Evolutionary conservation across 495 filamentous ascomycete genomes (phyloP).

Genomic region (Hyaloscypha bicolor): DNA sequence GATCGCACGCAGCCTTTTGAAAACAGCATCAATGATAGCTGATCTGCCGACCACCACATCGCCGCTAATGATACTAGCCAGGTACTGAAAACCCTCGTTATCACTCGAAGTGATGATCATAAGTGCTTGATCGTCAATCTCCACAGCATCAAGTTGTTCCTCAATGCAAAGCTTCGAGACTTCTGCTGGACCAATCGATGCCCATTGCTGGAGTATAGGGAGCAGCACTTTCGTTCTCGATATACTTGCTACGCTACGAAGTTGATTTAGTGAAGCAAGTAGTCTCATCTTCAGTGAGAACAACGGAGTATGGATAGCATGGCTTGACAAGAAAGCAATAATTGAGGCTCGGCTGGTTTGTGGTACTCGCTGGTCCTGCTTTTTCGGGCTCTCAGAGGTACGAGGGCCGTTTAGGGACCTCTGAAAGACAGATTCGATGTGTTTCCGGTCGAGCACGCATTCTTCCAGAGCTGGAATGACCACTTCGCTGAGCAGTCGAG

Average conservation of each 20-base stretch:
- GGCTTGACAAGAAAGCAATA: slow-evolving; percentile 72
- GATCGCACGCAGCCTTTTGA: slow-evolving; percentile 63
- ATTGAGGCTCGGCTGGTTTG: slow-evolving; percentile 64
- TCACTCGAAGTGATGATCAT: slow-evolving; percentile 67
- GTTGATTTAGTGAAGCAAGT: slow-evolving; percentile 67
- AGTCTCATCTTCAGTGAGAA: slow-evolving; percentile 68
- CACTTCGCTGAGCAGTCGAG: slow-evolving; percentile 62
- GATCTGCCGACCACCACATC: slow-evolving; percentile 44
- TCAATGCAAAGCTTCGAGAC: slow-evolving; percentile 38
- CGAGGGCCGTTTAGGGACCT: slow-evolving; percentile 53
- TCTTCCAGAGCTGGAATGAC: slow-evolving; percentile 78
- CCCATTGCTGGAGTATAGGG: slow-evolving; percentile 70
- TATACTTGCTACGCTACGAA: slow-evolving; percentile 66
- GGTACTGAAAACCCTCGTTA: slow-evolving; percentile 61
- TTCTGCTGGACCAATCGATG: slow-evolving; percentile 44
- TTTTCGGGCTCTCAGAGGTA: slow-evolving; percentile 35
- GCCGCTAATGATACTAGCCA: slow-evolving; percentile 57
- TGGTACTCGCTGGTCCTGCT: slow-evolving; percentile 59
- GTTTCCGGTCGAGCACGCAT: slow-evolving; percentile 70
- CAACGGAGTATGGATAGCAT: slow-evolving; percentile 67
- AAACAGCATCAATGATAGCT: slow-evolving; percentile 59
- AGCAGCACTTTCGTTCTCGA: slow-evolving; percentile 71
- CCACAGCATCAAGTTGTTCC: slow-evolving; percentile 62
- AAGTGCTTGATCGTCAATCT: slow-evolving; percentile 62
- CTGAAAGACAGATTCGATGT: slow-evolving; percentile 63